A percentile compares a stretch with the other conserved stretches of the same genome.
Evolutionary conservation across 2,329 filamentous ascomycete species (phyloP).

Genomic region (Cladosporium sphaerospermum): DNA sequence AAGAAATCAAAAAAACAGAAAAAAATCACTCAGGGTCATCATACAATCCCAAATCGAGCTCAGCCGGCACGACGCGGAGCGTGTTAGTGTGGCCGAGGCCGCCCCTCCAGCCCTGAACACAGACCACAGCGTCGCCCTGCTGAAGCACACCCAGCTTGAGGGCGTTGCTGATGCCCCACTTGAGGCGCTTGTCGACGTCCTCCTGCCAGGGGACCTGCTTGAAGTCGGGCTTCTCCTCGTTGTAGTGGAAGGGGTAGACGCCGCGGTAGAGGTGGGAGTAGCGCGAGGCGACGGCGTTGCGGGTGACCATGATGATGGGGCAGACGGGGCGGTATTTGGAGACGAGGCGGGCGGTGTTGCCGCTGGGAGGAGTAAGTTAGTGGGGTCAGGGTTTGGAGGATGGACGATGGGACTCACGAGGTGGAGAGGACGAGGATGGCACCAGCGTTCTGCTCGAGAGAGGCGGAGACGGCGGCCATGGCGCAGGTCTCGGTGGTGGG

Average conservation of each 20-base stretch:
- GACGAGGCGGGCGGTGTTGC: slow-evolving; percentile 86
- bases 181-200: slow-evolving; percentile 94
- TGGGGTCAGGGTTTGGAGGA: slow-evolving; percentile 72
- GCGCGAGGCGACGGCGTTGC: slow-evolving; percentile 73
- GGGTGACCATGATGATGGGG: slow-evolving; percentile 98
- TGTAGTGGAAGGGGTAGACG: slow-evolving; percentile 95
- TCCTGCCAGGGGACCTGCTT: slow-evolving; percentile 92
- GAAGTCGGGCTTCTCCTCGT: slow-evolving; percentile 92
- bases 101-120: slow-evolving; percentile 86
- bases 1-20: not conserved
- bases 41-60: slow-evolving; percentile 43
- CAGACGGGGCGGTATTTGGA: slow-evolving; percentile 99
- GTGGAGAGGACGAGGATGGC: slow-evolving; percentile 95
- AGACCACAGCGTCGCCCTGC: slow-evolving; percentile 68
- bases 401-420: slow-evolving; percentile 48
- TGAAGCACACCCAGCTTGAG: slow-evolving; percentile 72
- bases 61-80: slow-evolving; percentile 46
- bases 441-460: slow-evolving; percentile 91
- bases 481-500: slow-evolving; percentile 88
- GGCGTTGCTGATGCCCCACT: slow-evolving; percentile 88
- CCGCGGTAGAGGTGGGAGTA: slow-evolving; percentile 95
- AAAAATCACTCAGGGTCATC: not conserved
- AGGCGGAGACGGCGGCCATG: slow-evolving; percentile 93
- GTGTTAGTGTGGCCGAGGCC: slow-evolving; percentile 92
- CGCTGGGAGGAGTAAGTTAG: slow-evolving; percentile 46